Base-by-base conservation (phyloP, 2,329 filamentous ascomycete genomes). In the Coniella lustricola region DNA sequence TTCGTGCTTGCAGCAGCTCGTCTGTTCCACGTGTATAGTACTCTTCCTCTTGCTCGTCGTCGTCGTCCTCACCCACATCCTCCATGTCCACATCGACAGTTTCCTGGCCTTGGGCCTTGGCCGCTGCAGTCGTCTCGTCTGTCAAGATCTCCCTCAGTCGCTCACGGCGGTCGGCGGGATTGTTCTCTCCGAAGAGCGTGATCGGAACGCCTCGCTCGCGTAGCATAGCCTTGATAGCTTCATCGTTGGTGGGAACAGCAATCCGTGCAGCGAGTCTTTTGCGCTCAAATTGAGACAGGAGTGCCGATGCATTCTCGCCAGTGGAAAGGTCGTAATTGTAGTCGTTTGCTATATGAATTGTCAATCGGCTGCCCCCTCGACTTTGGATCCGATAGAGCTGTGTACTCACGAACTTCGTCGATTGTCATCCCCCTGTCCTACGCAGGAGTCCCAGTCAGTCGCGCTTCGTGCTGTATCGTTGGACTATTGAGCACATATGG, bases 171-270 rank as follows among this genome's bases (percentile, higher is more conserved):
- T 97, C 91, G 21, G 80, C 83, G 5, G 50, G 50, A 1, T 84
- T 84, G 0, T 87, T 88, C 69, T 98, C 93, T 50, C 90, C 93
- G 56, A 98, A 98, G 0, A 97, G 75, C 0, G 91, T 98, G 48
- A 97, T 82, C 10, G 93, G 93, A 62, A 98, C 87, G n/a, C 87
- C 89, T 55, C 95, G 76, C 60, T 93, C 85, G 56, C 93, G 82
- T 51, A 97, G 76, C 56, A 81, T 82, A 33, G 82, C 75, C 52
- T 90, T 86, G 41, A 98, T 90, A 59, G 87, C 82, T 53, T 79
- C 83, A 72, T 98, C 93, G 64, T 96, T 90, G 47, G 94, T 98
- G 1, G 91, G 93, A 3, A 98, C 93, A 12, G 87, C 85, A 58
- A 97, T 87, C 10, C 86, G 85, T 16, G 90, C 90, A 10, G 90